Conservation (phyloP, 1,139 yeast species). For the Schizosaccharomyces versatilis region DNA sequence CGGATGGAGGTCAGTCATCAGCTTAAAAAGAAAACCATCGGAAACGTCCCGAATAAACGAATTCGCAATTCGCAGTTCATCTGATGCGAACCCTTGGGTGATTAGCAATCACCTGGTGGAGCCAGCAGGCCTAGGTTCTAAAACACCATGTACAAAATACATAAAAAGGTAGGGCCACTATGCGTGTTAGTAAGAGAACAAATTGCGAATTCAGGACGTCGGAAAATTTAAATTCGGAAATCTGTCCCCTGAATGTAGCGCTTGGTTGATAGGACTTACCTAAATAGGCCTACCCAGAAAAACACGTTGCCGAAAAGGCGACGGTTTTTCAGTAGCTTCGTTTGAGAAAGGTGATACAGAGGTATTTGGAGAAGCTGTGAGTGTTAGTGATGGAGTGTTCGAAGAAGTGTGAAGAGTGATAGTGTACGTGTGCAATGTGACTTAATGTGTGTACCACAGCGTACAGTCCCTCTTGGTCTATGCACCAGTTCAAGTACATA, state of each 20-base stretch:
- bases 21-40: too few species aligned
- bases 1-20: too few species aligned
- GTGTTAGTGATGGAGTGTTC: background rate
- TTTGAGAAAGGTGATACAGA: conserved; percentile 17
- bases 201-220: background rate
- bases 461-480: too few species aligned
- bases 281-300: conserved; percentile 77
- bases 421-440: too few species aligned
- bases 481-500: background rate
- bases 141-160: background rate
- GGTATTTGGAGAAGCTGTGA: conserved; percentile 5
- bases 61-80: too few species aligned
- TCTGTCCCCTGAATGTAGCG: too few species aligned
- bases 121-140: background rate
- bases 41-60: too few species aligned
- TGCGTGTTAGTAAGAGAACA: background rate
- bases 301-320: conserved; percentile 51
- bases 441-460: too few species aligned
- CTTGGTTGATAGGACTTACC: background rate
- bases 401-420: background rate
- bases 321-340: conserved; percentile 30
- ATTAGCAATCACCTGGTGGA: too few species aligned
- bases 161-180: background rate
- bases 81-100: too few species aligned
- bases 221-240: too few species aligned